Conservation (phyloP, 441 rosid genomes). For the Kokia cookei region DNA sequence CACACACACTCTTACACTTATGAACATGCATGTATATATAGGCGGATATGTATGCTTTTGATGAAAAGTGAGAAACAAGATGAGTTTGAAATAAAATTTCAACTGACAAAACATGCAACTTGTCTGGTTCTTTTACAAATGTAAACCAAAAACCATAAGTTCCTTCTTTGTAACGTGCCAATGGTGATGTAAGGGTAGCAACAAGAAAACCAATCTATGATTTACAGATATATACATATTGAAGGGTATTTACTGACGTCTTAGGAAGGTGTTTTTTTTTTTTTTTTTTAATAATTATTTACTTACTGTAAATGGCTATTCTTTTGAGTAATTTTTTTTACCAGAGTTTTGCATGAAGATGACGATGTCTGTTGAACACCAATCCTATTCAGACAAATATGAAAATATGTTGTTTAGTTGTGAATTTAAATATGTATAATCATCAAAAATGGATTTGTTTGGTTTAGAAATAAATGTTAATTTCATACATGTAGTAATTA, state of each 20-base stretch:
- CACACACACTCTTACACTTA: background rate
- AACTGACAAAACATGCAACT: background rate
- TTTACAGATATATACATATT: background rate
- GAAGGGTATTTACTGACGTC: background rate
- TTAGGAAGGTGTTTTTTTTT: background rate
- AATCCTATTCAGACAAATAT: no score
- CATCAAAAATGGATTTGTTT: no score
- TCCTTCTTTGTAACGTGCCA: background rate
- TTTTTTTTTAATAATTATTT: background rate
- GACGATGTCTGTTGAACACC: background rate
- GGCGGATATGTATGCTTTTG: no score
- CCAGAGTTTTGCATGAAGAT: background rate
- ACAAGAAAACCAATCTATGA: background rate
- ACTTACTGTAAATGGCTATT: background rate
- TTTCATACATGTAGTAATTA: no score
- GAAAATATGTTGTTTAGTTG: no score
- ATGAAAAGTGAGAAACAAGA: no score
- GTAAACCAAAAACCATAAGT: background rate
- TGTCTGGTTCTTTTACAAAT: background rate
- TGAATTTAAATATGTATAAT: no score
- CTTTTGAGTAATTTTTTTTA: background rate
- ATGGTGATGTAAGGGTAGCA: background rate
- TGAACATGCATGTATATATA: no score
- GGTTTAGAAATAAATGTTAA: no score
- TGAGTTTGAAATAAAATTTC: background rate